Conservation (phyloP, 225 moss, liverwort and hornwort genomes). For the Bryum argenteum region DNA sequence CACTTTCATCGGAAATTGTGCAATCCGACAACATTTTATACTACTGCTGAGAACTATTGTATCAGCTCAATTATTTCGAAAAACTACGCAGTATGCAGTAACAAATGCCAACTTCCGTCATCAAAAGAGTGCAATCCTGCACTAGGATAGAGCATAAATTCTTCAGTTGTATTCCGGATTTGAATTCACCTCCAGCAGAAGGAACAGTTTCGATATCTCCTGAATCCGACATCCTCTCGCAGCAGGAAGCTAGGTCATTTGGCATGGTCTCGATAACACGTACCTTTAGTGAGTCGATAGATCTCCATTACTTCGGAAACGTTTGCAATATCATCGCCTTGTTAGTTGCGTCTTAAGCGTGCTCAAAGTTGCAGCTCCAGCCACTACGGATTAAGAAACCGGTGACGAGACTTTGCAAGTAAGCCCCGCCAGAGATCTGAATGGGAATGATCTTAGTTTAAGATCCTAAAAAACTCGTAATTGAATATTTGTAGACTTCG, state of each 20-base stretch:
- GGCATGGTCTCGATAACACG: background rate
- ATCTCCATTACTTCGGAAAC: background rate
- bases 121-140: background rate
- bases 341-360: too few species aligned
- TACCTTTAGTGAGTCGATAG: slow-evolving; percentile 21
- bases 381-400: background rate
- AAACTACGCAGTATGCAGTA: too few species aligned
- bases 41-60: background rate
- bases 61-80: background rate
- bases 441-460: slow-evolving; percentile 23
- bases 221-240: background rate
- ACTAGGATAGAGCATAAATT: background rate
- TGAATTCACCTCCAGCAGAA: background rate
- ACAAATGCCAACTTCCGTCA: background rate
- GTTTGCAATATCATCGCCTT: too few species aligned
- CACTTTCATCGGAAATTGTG: background rate
- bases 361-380: background rate
- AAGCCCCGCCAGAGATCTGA: slow-evolving; percentile 30
- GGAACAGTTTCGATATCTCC: background rate
- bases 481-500: slow-evolving; percentile 13
- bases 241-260: slow-evolving; percentile 9
- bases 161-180: slow-evolving; percentile 4
- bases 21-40: background rate
- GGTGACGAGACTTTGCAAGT: slow-evolving; percentile 21
- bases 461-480: slow-evolving; percentile 44